A percentile compares a stretch with the other conserved stretches of the same genome.
Evolutionary conservation across 2,329 filamentous ascomycete species (phyloP).

Genomic region (Colletotrichum sojae): DNA sequence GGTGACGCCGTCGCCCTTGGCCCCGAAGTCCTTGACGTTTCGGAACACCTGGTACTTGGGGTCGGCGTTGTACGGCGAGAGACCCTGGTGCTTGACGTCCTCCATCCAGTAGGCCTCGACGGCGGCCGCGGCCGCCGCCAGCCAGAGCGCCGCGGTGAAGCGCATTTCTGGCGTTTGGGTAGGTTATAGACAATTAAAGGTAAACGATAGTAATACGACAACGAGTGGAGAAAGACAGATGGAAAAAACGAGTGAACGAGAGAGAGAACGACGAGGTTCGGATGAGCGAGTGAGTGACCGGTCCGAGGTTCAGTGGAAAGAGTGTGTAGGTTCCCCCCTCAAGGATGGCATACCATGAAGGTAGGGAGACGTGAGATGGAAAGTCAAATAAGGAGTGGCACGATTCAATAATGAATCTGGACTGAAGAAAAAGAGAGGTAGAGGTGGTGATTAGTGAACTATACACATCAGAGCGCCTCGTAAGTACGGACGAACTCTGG

Average conservation of each 20-base stretch:
- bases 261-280: not conserved
- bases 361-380: not conserved
- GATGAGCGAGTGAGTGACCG: conserved; percentile 1
- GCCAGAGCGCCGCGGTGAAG: conserved; percentile 32
- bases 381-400: not conserved
- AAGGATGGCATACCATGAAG: not conserved
- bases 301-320: not conserved
- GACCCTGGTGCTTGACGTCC: conserved; percentile 61
- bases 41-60: conserved; percentile 60
- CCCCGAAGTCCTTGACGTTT: conserved; percentile 63
- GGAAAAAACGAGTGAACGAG: not conserved
- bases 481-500: conserved; percentile 11
- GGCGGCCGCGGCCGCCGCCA: conserved; percentile 39
- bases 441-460: not conserved
- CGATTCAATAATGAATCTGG: not conserved
- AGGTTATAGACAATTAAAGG: too few species aligned
- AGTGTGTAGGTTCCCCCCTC: not conserved
- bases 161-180: conserved; percentile 14
- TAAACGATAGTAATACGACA: not conserved
- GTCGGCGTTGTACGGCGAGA: conserved; percentile 61
- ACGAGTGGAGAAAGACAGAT: not conserved
- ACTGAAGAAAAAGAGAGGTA: not conserved
- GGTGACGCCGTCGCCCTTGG: conserved; percentile 53
- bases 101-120: conserved; percentile 58
- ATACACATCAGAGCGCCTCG: conserved; percentile 11